Conservation (phyloP, 2,329 filamentous ascomycete species). For the Clarireedia hainanense region DNA sequence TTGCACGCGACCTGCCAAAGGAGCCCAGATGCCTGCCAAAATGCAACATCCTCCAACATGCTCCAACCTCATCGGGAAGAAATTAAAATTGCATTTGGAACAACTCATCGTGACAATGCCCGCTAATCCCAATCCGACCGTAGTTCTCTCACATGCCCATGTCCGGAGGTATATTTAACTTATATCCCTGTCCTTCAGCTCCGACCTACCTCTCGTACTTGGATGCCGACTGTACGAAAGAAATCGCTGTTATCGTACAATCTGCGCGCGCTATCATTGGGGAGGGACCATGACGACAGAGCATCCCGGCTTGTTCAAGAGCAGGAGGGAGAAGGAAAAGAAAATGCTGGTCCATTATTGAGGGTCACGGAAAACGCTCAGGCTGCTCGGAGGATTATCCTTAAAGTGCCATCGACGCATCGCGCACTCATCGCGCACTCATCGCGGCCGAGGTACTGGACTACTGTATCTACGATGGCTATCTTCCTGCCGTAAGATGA, state of each 20-base stretch:
- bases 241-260: background rate
- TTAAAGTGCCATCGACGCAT: background rate
- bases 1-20: too few relatives aligned
- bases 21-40: background rate
- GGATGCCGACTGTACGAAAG: background rate
- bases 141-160: background rate
- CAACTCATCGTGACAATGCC: slow-evolving; percentile 22
- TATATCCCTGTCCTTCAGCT: background rate
- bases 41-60: background rate
- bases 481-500: background rate
- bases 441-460: background rate
- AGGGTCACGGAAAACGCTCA: background rate
- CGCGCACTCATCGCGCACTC: too few relatives aligned
- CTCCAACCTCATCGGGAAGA: background rate
- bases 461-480: background rate
- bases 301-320: background rate
- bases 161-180: background rate
- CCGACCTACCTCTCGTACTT: background rate
- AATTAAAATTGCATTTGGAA: slow-evolving; percentile 23
- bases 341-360: too few relatives aligned
- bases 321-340: background rate
- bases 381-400: background rate
- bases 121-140: background rate
- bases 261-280: background rate
- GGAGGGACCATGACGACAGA: background rate